Conservation (phyloP, 768 basidiomycete genomes). For the Calocybe cyanea region DNA sequence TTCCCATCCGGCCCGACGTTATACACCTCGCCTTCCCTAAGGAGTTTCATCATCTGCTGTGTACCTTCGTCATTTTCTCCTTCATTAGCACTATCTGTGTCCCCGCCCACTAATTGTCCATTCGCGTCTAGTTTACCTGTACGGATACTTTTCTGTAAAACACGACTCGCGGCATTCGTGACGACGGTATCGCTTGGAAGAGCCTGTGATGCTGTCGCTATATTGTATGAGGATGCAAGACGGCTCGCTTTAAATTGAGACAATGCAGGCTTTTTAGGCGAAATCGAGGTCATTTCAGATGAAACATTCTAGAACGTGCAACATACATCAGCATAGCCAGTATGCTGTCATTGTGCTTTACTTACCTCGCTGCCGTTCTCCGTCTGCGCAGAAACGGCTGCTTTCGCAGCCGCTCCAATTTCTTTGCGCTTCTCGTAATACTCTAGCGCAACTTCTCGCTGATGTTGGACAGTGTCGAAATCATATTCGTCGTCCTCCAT, state of each 20-base stretch:
- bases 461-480: slow-evolving; percentile 59
- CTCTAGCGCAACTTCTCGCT: slow-evolving; percentile 70
- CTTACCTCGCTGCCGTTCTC: slow-evolving; percentile 41
- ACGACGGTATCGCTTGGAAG: slow-evolving; percentile 41
- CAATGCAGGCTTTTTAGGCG: slow-evolving; percentile 43
- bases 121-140: slow-evolving; percentile 53
- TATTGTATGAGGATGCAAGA: slow-evolving; percentile 45
- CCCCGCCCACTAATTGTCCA: slow-evolving; percentile 46
- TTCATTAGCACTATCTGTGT: slow-evolving; percentile 54
- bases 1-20: slow-evolving; percentile 49
- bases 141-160: slow-evolving; percentile 48
- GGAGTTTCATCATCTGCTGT: slow-evolving; percentile 48
- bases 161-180: slow-evolving; percentile 41
- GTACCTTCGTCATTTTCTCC: slow-evolving; percentile 41
- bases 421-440: slow-evolving; percentile 60
- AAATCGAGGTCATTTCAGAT: slow-evolving; percentile 36
- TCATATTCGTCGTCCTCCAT: slow-evolving; percentile 51
- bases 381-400: slow-evolving; percentile 39
- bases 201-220: slow-evolving; percentile 31
- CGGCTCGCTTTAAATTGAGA: slow-evolving; percentile 67
- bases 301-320: slow-evolving; percentile 34
- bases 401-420: slow-evolving; percentile 51
- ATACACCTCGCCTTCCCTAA: slow-evolving; percentile 47
- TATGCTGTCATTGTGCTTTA: slow-evolving; percentile 11
- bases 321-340: slow-evolving; percentile 4